A percentile compares a stretch with the other conserved stretches of the same genome.
Evolutionary conservation across 2,329 filamentous ascomycete genomes (phyloP).

Genomic region (Xylariales sp.): DNA sequence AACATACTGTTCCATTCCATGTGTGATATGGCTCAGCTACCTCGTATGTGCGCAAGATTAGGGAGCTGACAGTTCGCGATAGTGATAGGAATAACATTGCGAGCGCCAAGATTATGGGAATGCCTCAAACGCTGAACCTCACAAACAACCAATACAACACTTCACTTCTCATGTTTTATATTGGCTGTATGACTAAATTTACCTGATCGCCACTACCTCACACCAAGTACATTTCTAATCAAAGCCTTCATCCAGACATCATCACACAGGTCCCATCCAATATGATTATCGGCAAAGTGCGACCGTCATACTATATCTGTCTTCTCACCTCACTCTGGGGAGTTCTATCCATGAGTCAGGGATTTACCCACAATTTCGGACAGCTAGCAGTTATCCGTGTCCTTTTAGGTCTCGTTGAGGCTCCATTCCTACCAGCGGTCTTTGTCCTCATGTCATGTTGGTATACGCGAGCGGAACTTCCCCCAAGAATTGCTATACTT

Average conservation of each 20-base stretch:
- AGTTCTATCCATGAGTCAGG: conserved; percentile 24
- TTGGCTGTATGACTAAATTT: no score
- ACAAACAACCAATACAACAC: conserved; percentile 12
- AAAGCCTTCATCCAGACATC: not conserved
- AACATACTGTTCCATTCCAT: not conserved
- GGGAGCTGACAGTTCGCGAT: not conserved
- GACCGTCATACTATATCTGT: conserved; percentile 19
- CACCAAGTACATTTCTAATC: no score
- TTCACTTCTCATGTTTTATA: conserved; percentile 13
- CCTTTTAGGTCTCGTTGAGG: conserved; percentile 13
- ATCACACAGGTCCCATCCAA: conserved; percentile 14
- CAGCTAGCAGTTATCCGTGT: conserved; percentile 13
- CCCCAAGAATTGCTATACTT: conserved; percentile 26
- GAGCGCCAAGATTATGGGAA: conserved; percentile 11
- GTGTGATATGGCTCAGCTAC: not conserved
- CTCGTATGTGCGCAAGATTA: not conserved
- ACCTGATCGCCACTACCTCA: no score
- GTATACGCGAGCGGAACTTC: conserved; percentile 37
- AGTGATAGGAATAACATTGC: conserved; percentile 13
- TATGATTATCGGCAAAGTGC: conserved; percentile 14
- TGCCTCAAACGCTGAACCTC: conserved; percentile 7
- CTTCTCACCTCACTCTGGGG: conserved; percentile 17
- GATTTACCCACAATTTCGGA: conserved; percentile 20
- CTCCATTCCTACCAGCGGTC: conserved; percentile 14
- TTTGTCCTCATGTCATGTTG: conserved; percentile 22